Base-by-base conservation (phyloP, 371 early-diverging fungal genomes). In the Mucor lusitanicus region DNA sequence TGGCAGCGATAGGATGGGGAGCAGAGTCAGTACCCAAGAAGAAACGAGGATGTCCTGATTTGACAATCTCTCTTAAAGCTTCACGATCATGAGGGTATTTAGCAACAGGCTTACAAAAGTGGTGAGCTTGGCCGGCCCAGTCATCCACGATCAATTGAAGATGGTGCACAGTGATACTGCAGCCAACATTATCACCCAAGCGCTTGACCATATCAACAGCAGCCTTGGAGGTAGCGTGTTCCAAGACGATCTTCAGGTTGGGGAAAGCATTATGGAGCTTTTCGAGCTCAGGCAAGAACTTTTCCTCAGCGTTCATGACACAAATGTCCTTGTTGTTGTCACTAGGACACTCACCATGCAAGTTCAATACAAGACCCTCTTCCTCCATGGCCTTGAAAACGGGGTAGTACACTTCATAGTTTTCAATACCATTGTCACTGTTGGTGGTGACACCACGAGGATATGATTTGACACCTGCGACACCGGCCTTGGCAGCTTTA, bases 361-460 rank as follows among this genome's bases (percentile, higher is more conserved):
- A 80, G 73, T 97, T 97, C 55, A 99, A 83, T 0, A 98, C 94
- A 92, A 99, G 88, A 46, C 92, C 94, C 61, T 83, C 86, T 61
- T 95, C 92, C 78, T 97, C 92, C 98, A 99, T 99, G 6, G 97
- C 97, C 62, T 86, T 68, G 81, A 99, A 99, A 12, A 97, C 92
- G 40, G 89, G 91, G 73, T 97, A 96, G 80, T 97, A 99, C 11
- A 87, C 77, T 53, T 90, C 90, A 70, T 96, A 95, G 72, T 87
- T 88, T 68, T 95, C 94, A 67, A 99, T 95, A 57, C 99, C 99
- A 63, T 88, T 87, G 63, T 97, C 97, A 67, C 92, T 91, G 88
- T 99, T 98, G 65, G 99, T 99, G 0, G 99, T 99, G 25, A 99
- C 99, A 35, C 99, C 98, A 35, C 97, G 89, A 23, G 99, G 99